Conservation (phyloP, 2,329 filamentous ascomycete genomes). For the Plenodomus lindquistii region DNA sequence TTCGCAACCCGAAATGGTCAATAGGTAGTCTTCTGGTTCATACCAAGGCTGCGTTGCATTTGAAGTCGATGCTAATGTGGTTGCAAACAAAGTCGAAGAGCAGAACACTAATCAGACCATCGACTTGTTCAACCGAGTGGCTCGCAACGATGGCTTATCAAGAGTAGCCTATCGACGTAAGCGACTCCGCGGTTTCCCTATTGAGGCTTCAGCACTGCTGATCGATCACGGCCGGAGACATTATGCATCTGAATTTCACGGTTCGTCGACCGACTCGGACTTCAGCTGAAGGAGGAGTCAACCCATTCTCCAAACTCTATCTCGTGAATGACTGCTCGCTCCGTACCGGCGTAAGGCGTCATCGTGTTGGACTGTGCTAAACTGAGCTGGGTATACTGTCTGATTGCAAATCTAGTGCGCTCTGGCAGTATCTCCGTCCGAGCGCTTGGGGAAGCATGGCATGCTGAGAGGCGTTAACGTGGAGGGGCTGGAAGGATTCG, state of each 20-base stretch:
- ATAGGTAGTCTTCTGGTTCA: constrained; percentile 5
- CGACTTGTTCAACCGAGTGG: not conserved
- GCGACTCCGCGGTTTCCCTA: constrained; percentile 6
- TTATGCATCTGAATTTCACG: not conserved
- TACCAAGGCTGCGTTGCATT: not conserved
- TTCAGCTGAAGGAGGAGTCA: not conserved
- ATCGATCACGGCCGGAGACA: not conserved
- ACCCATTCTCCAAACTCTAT: not conserved
- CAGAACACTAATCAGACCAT: constrained; percentile 1
- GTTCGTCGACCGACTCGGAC: not conserved
- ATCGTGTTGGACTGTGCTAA: not conserved
- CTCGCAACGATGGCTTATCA: not conserved
- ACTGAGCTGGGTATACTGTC: not conserved
- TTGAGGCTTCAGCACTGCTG: constrained; percentile 6
- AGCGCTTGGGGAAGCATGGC: constrained; percentile 9
- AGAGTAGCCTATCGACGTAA: constrained; percentile 4
- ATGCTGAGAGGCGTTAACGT: constrained; percentile 2
- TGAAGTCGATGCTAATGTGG: constrained; percentile 1
- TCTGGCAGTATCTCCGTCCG: constrained; percentile 8
- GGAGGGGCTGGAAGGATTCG: constrained; percentile 6
- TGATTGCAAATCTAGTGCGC: not conserved
- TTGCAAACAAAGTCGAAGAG: constrained; percentile 4
- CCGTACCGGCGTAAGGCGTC: not conserved
- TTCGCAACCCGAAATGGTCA: constrained; percentile 2
- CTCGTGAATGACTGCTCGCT: not conserved